Conservation (phyloP, 768 basidiomycete species). For the Suillus clintonianus region DNA sequence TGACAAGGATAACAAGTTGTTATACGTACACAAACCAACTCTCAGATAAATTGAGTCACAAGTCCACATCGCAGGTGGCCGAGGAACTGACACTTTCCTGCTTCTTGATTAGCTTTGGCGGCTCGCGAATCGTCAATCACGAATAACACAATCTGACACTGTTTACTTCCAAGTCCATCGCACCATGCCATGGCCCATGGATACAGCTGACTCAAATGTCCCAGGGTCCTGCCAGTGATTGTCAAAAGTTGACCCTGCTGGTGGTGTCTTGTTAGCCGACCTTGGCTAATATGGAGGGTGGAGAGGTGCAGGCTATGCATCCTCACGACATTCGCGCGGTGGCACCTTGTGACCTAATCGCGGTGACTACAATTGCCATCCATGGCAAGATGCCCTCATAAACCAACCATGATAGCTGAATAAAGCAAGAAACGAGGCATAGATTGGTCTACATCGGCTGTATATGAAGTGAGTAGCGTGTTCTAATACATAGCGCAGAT, state of each 20-base stretch:
- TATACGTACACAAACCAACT: background rate
- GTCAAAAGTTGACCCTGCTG: background rate
- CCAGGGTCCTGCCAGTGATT: background rate
- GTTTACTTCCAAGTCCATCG: too few relatives aligned
- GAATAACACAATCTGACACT: background rate
- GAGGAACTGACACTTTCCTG: background rate
- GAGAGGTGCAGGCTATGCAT: background rate
- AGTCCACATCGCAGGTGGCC: background rate
- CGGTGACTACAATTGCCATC: background rate
- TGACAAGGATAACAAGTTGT: background rate
- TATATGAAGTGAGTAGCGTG: background rate
- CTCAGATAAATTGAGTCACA: background rate
- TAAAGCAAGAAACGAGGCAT: constrained; percentile 3
- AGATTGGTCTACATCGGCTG: background rate
- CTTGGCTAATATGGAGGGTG: too few relatives aligned
- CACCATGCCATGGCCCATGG: background rate
- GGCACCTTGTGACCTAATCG: background rate
- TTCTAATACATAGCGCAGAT: background rate
- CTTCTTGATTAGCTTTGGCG: background rate
- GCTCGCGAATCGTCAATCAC: background rate
- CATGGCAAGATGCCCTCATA: background rate
- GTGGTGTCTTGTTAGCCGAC: background rate
- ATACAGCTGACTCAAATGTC: background rate
- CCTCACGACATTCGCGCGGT: background rate
- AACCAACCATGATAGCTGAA: constrained; percentile 1